A percentile compares a stretch with the other conserved stretches of the same genome.
Conservation (phyloP, 768 basidiomycete species). For the Podaxis sp. region DNA sequence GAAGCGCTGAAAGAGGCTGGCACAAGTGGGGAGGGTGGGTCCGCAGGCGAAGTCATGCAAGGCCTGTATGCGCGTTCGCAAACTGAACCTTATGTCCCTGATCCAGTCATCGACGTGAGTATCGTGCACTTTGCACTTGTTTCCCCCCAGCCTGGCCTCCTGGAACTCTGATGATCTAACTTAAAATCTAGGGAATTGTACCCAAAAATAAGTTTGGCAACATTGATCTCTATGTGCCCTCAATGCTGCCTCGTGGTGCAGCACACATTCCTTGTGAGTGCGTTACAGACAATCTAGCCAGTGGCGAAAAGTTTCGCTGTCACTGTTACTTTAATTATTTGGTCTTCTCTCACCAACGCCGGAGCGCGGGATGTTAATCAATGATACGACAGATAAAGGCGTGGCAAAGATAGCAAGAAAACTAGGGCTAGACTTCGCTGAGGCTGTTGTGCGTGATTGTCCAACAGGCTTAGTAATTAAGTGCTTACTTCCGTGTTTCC, state of each 20-base stretch:
- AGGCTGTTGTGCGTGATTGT: slow-evolving; percentile 80
- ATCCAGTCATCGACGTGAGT: slow-evolving; percentile 81
- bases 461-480: not conserved
- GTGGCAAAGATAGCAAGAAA: slow-evolving; percentile 84
- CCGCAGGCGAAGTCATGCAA: slow-evolving; percentile 59
- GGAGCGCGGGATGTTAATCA: slow-evolving; percentile 7
- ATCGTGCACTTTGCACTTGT: not conserved
- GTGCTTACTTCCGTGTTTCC: slow-evolving; percentile 9
- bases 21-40: slow-evolving; percentile 24
- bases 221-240: slow-evolving; percentile 91
- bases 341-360: not conserved
- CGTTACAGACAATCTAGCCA: not conserved
- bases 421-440: slow-evolving; percentile 86
- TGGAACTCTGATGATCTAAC: not conserved
- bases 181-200: slow-evolving; percentile 66
- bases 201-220: slow-evolving; percentile 97
- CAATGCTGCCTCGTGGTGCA: slow-evolving; percentile 89
- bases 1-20: slow-evolving; percentile 39
- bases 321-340: not conserved
- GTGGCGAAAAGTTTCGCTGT: not conserved
- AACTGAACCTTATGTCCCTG: slow-evolving; percentile 76
- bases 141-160: not conserved
- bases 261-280: slow-evolving; percentile 87
- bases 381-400: slow-evolving; percentile 65
- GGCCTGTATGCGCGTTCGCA: slow-evolving; percentile 83